Percentiles rank a stretch among this genome's conserved stretches.
Conservation (phyloP, 495 filamentous ascomycete species). For the Xylaria bambusicola region DNA sequence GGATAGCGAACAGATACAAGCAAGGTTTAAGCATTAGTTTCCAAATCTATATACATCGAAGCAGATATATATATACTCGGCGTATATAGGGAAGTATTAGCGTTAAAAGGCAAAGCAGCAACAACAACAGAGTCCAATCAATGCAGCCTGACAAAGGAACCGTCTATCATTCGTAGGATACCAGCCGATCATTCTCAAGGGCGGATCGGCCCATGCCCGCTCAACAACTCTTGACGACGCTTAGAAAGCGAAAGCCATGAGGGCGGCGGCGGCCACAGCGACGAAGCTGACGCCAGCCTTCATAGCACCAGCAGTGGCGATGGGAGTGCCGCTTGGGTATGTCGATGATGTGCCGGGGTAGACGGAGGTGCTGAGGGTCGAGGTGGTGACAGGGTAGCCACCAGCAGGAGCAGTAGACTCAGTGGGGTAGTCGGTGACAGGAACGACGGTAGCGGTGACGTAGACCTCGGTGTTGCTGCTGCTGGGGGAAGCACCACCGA, state of each 20-base stretch:
- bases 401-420: constrained; percentile 13
- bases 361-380: constrained; percentile 3
- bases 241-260: constrained; percentile 35
- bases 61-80: constrained; percentile 13
- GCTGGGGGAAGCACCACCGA: constrained; percentile 24
- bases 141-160: constrained; percentile 1
- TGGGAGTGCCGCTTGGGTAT: not conserved
- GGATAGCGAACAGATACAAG: constrained; percentile 15
- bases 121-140: constrained; percentile 6
- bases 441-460: constrained; percentile 24
- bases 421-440: constrained; percentile 16
- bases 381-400: constrained; percentile 16
- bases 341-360: constrained; percentile 5
- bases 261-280: constrained; percentile 32
- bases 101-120: not conserved
- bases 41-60: constrained; percentile 13
- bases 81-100: not conserved
- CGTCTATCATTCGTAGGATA: constrained; percentile 6
- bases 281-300: constrained; percentile 34
- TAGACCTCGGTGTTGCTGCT: constrained; percentile 22
- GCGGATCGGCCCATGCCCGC: constrained; percentile 8
- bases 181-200: not conserved
- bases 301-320: constrained; percentile 23
- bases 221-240: not conserved
- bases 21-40: constrained; percentile 3